Conservation (phyloP, 2,329 filamentous ascomycete genomes). For the Colletotrichum musicola region DNA sequence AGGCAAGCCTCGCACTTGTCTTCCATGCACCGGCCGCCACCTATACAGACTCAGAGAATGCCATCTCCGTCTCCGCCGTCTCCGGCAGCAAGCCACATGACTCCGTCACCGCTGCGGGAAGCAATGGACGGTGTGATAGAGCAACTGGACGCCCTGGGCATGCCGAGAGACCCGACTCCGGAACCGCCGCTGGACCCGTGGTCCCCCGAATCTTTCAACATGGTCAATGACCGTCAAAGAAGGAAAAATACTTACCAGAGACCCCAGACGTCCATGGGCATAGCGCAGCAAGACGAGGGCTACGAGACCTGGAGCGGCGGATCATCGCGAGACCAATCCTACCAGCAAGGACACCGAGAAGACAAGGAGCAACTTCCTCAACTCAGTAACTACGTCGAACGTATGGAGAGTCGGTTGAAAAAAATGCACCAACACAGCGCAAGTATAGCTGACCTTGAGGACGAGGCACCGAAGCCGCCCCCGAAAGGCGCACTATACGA, state of each 20-base stretch:
- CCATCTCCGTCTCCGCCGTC: constrained; percentile 77
- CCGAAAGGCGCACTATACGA: constrained; percentile 66
- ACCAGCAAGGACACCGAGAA: constrained; percentile 54
- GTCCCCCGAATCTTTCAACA: constrained; percentile 89
- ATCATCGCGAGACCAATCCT: constrained; percentile 63
- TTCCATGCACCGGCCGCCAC: constrained; percentile 51
- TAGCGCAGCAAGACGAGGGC: constrained; percentile 71
- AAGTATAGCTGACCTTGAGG: constrained; percentile 58
- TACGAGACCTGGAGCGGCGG: constrained; percentile 70
- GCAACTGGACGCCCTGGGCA: constrained; percentile 87
- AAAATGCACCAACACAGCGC: constrained; percentile 75
- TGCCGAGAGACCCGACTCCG: constrained; percentile 67
- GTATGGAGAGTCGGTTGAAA: constrained; percentile 88
- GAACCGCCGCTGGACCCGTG: constrained; percentile 78
- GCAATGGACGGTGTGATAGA: constrained; percentile 99
- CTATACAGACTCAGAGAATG: constrained; percentile 66
- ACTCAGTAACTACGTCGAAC: constrained; percentile 86
- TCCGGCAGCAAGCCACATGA: constrained; percentile 75
- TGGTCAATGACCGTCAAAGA: constrained; percentile 59
- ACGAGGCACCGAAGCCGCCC: constrained; percentile 72
- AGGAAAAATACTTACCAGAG: constrained; percentile 54
- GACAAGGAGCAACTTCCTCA: constrained; percentile 74
- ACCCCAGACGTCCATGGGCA: constrained; percentile 81
- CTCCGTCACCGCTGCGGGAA: constrained; percentile 90
- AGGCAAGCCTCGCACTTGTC: constrained; percentile 56